Percentiles rank a stretch among this genome's conserved stretches.
Conservation (phyloP, 1,139 yeast species). For the Meyerozyma athensensis region DNA sequence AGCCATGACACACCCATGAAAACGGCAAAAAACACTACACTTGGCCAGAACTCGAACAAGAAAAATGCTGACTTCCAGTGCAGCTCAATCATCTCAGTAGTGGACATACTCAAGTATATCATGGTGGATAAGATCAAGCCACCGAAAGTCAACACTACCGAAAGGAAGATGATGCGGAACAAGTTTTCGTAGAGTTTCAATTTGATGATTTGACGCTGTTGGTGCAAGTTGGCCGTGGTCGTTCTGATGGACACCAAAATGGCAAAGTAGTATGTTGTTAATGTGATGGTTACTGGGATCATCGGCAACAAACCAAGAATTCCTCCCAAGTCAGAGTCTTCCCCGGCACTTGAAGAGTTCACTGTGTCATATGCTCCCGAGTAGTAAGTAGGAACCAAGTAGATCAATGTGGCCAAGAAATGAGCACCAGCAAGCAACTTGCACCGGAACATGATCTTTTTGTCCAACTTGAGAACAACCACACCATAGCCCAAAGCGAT, state of each 20-base stretch:
- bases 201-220: constrained; percentile 90
- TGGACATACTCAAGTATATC: constrained; percentile 67
- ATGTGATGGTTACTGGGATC: constrained; percentile 66
- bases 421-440: constrained; percentile 72
- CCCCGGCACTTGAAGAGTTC: constrained; percentile 16
- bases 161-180: constrained; percentile 67
- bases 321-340: constrained; percentile 16
- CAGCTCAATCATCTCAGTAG: constrained; percentile 72
- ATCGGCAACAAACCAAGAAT: constrained; percentile 40
- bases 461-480: constrained; percentile 78
- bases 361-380: constrained; percentile 36
- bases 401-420: constrained; percentile 63
- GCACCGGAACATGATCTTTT: constrained; percentile 72
- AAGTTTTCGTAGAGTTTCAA: constrained; percentile 78
- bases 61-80: constrained; percentile 94
- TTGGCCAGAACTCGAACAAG: constrained; percentile 91
- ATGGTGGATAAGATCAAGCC: constrained; percentile 73
- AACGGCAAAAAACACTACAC: constrained; percentile 77
- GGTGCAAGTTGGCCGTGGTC: constrained; percentile 68
- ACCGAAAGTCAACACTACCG: constrained; percentile 45
- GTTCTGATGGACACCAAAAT: constrained; percentile 68
- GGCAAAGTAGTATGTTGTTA: constrained; percentile 70
- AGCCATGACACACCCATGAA: constrained; percentile 82
- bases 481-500: constrained; percentile 94
- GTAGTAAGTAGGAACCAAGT: constrained; percentile 64